Evolutionary conservation across 805 yeast genomes (phyloP).

Genomic region (Grigorovia humatica): DNA sequence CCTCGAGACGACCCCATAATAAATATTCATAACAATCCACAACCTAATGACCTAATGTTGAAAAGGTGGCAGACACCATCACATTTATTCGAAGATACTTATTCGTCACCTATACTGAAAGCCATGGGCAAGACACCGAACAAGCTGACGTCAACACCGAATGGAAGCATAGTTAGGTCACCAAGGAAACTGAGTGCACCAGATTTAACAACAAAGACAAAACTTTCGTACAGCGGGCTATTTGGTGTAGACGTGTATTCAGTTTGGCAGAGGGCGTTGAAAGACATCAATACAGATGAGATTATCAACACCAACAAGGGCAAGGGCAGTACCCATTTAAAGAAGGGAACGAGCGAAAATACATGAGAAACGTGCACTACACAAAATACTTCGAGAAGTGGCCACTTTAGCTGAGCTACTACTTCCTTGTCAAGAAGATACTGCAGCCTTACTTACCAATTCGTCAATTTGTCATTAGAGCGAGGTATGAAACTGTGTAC

Average conservation of each 20-base stretch:
- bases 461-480: no score
- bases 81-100: constrained; percentile 25
- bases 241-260: constrained; percentile 30
- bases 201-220: constrained; percentile 10
- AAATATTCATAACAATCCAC: not conserved
- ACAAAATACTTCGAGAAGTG: no score
- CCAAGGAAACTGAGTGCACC: constrained; percentile 10
- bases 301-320: not conserved
- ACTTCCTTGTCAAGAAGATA: no score
- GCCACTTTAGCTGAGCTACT: no score
- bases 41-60: constrained; percentile 7
- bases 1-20: constrained; percentile 14
- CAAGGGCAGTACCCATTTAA: constrained; percentile 8
- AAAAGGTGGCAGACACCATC: constrained; percentile 29
- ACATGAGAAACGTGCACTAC: no score
- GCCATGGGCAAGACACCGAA: constrained; percentile 13
- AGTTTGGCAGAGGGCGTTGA: constrained; percentile 27
- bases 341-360: not conserved
- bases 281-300: not conserved
- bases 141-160: constrained; percentile 12
- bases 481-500: no score
- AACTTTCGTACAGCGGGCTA: constrained; percentile 21
- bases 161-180: constrained; percentile 12
- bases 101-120: constrained; percentile 25
- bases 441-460: no score